Base-by-base conservation (phyloP, 2,329 filamentous ascomycete genomes). In the Xylaria sp. region DNA sequence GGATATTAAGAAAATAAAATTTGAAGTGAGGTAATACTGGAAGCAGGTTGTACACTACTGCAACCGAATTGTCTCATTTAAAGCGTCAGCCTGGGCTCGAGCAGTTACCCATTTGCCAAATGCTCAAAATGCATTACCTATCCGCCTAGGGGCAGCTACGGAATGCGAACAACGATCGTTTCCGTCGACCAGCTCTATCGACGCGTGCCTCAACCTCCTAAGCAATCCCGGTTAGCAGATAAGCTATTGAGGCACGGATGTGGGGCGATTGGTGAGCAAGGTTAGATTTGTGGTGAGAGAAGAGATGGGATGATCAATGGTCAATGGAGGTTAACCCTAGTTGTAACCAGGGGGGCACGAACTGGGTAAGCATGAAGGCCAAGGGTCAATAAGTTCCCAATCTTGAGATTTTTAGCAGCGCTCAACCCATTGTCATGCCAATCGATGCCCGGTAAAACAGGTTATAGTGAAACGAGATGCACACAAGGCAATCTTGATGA, bases 231-330 rank as follows among this genome's bases (percentile, higher is more conserved):
- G 57, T 65, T 60, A 65, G 63, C 7, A 60, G 48, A 55, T 48
- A 60, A 45, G 57, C 63, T 55, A 60, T 46, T 39, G 56, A 46
- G 30, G 23, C n/a, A 10, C 9, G 13, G 7, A 13, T 46, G 56
- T 30, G 36, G 56, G 63, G 63, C 23, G 23, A 23, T 43, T 45
- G 30, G 20, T 18, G 39, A 41, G 52, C 36, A 55, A 7, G 57
- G 39, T 46, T n/a, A 41, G 46, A 39, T 55, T 43, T 23, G 36
- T 60, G 25, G 48, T 25, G 39, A 56, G 46, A 61, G 36, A 50
- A 39, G 63, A 60, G 7, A 48, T 60, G 56, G 57, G 63, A 46
- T 61, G 57, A 56, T 56, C 20, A 41, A 20, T 30, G 13, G 10
- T 60, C 7, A 28, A 20, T 45, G 18, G 15, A 43, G 39, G 36